Evolutionary conservation across 208 protist genomes (phyloP).

Genomic region (Leishmania lainsoni): DNA sequence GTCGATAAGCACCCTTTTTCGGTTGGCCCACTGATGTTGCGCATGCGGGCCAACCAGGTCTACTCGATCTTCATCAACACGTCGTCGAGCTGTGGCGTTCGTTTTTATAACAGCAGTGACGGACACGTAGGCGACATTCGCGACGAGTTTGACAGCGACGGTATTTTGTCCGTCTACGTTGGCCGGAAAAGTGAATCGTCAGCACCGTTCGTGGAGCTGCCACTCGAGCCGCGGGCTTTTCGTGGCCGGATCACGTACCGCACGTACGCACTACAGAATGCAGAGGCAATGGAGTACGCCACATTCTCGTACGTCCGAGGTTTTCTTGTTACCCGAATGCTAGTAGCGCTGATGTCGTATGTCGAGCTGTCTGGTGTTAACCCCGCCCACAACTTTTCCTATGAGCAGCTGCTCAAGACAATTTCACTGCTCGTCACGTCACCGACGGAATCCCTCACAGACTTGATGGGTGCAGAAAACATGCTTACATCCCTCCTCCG

Average conservation of each 20-base stretch:
- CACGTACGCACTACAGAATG: conserved; percentile 38
- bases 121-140: conserved; percentile 76
- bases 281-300: conserved; percentile 42
- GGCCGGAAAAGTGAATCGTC: conserved; percentile 87
- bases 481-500: conserved; percentile 43
- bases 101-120: conserved; percentile 90
- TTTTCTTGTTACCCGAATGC: conserved; percentile 83
- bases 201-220: conserved; percentile 73
- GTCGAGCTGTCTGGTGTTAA: conserved; percentile 36
- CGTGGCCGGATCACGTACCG: conserved; percentile 85
- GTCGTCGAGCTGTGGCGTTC: conserved; percentile 80
- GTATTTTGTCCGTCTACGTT: conserved; percentile 80
- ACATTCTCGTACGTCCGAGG: conserved; percentile 74
- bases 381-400: conserved; percentile 37
- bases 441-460: conserved; percentile 40
- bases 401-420: conserved; percentile 43
- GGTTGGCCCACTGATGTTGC: conserved; percentile 58
- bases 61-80: conserved; percentile 92
- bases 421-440: conserved; percentile 50
- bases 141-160: conserved; percentile 87
- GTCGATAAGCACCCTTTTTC: conserved; percentile 84
- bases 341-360: conserved; percentile 85
- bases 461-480: conserved; percentile 51
- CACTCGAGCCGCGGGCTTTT: conserved; percentile 75
- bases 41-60: conserved; percentile 72